Conservation (phyloP, 2,329 filamentous ascomycete species). For the Penicillium crustosum region DNA sequence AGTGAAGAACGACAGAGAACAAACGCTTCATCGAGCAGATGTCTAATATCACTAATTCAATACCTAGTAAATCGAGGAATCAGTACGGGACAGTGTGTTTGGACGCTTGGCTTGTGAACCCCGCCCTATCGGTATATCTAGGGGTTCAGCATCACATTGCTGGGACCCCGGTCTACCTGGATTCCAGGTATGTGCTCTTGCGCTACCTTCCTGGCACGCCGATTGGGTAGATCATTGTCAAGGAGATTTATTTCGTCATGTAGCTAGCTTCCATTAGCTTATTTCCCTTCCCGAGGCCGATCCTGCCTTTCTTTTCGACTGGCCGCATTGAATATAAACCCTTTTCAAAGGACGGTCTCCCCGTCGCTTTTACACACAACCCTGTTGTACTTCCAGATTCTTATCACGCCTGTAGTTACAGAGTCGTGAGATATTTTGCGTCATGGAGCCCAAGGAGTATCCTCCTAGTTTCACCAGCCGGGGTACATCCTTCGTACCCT, state of each 20-base stretch:
- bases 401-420: background rate
- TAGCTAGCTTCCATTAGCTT: slow-evolving; percentile 7
- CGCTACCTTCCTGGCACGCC: background rate
- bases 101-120: background rate
- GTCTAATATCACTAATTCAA: background rate
- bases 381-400: background rate
- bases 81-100: background rate
- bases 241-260: slow-evolving; percentile 17
- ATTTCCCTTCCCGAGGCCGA: background rate
- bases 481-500: slow-evolving; percentile 2
- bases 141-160: slow-evolving; percentile 17
- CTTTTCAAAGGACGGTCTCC: background rate
- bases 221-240: background rate
- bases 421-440: background rate
- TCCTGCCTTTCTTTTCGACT: background rate
- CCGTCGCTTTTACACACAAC: background rate
- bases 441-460: slow-evolving; percentile 13
- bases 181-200: slow-evolving; percentile 15
- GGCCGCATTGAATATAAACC: background rate
- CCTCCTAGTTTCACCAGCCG: slow-evolving; percentile 8
- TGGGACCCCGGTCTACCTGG: slow-evolving; percentile 6
- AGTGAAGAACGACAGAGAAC: background rate
- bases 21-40: background rate
- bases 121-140: slow-evolving; percentile 9
- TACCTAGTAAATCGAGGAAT: background rate